A percentile compares a stretch with the other conserved stretches of the same genome.
These are phyloP conservation scores for Arachis stenosperma DNA, from an alignment of 306 rosid species.

Conservation along the genomic window DNA sequence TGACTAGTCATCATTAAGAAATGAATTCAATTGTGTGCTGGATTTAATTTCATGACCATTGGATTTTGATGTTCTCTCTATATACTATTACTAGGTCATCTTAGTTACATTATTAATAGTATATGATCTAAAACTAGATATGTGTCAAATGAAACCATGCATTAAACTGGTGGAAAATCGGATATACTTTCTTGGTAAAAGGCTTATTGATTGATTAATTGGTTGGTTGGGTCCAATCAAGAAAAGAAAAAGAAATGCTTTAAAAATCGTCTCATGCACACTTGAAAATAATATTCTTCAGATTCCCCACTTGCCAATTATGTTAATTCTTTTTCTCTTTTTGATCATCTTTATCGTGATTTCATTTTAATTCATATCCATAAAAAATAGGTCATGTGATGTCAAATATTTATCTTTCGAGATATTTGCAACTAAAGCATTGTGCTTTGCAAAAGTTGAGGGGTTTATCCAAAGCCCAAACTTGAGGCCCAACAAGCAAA, in stretches of 20 bases:
- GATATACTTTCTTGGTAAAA: not conserved
- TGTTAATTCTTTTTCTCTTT: not conserved
- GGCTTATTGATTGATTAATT: not conserved
- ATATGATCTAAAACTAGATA: no score
- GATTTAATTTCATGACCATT: slow-evolving; percentile 25
- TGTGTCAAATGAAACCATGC: not conserved
- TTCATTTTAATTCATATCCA: slow-evolving; percentile 17
- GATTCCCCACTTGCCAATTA: slow-evolving; percentile 29
- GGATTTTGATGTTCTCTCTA: slow-evolving; percentile 3
- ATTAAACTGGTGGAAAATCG: not conserved
- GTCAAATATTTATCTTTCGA: slow-evolving; percentile 36
- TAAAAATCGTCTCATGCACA: not conserved
- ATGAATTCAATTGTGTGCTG: not conserved
- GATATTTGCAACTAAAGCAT: slow-evolving; percentile 11
- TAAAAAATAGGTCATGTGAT: not conserved
- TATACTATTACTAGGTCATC: not conserved
- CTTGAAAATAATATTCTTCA: not conserved
- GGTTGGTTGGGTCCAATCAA: slow-evolving; percentile 24
- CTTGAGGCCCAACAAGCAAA: no score
- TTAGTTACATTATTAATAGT: not conserved
- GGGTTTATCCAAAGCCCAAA: not conserved
- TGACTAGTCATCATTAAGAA: slow-evolving; percentile 13
- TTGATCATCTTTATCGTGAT: no score
- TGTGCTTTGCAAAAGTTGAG: slow-evolving; percentile 11
- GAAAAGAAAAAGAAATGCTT: not conserved